Evolutionary conservation across 345 rosid species (phyloP), one percentile per base, ranked within the genome.

Genomic region (Rhodamnia argentea): DNA sequence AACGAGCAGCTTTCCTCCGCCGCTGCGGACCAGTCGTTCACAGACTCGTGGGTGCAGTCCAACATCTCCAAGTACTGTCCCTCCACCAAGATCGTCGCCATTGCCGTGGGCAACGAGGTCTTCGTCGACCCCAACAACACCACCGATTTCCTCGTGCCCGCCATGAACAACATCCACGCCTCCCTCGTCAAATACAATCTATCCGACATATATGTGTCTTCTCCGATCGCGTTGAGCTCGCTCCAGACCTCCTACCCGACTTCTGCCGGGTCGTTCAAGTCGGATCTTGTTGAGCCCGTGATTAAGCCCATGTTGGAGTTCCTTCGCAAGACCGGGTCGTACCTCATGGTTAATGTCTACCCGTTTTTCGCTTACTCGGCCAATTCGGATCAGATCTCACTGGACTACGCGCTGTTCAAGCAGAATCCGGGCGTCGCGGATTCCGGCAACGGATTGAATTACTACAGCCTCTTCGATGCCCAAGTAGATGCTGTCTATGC

Each of bases 81-180:
- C 2, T 86, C 91, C 29, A 94, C 98, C 26, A 82, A 89, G 52
- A 94, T 97, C 59, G 96, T 92, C 91, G 95, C 98, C 55, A 91
- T 97, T 82, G 96, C 98, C 3, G 95, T 97, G 1, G 99, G 99
- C 0, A 97, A 97, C 84, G 99, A 97, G 86, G 98, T 96, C 3
- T 96, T 97, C 84, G 99, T 88, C 62, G 99, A 94, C 85, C 94
- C 96, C 0, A 91, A 90, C 5, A 94, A 96, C 92, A 95, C 93
- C 10, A 96, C 96, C 18, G 24, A 54, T 55, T 93, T 44, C 86
- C 95, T 97, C 64, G 96, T 97, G 0, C 92, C 98, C 7, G 99
- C 99, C 84, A 96, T 96, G 98, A 94, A 86, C 60, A 95, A 95
- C 64, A 85, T 97, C 6, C 89, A 92, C 37, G 92, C 88, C 47